phyloP scores from a whole-genome alignment of 2,329 filamentous ascomycete genomes.

The Fusarium tanahbumbuense region DNA sequence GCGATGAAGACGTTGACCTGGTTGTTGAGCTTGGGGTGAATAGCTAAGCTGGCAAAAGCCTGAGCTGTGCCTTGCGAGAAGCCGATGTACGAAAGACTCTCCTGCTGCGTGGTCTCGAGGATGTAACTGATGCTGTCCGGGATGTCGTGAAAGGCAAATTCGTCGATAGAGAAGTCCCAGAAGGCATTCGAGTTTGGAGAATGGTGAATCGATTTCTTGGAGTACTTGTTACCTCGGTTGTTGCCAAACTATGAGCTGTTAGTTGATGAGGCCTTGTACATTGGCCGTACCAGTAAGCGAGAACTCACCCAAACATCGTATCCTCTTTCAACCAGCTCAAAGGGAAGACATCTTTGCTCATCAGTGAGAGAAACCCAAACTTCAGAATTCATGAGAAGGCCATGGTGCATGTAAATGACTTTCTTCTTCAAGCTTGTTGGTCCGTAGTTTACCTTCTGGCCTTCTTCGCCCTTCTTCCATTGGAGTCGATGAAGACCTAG shows the following conservation, averaged over 20 bases:
- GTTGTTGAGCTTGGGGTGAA: constrained; percentile 90
- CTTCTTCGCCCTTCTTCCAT: constrained; percentile 84
- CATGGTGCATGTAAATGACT: constrained; percentile 94
- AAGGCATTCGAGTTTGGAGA: constrained; percentile 82
- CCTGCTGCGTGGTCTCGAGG: constrained; percentile 81
- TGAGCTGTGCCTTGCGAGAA: constrained; percentile 98
- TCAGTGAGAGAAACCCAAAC: constrained; percentile 97
- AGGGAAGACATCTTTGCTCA: constrained; percentile 85
- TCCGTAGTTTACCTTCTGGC: constrained; percentile 79
- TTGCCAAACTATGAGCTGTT: constrained; percentile 79
- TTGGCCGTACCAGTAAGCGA: not conserved
- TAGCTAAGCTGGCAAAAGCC: constrained; percentile 91
- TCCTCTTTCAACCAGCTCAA: constrained; percentile 87
- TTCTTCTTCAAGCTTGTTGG: constrained; percentile 78
- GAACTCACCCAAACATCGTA: constrained; percentile 91
- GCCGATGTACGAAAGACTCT: constrained; percentile 92
- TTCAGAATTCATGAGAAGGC: constrained; percentile 97
- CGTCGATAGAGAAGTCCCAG: constrained; percentile 98
- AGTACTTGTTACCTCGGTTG: constrained; percentile 99
- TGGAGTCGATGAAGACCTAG: constrained; percentile 89
- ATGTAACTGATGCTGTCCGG: constrained; percentile 95
- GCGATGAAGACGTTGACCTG: constrained; percentile 97
- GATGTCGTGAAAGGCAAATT: constrained; percentile 98
- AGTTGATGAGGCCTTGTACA: constrained; percentile 29
- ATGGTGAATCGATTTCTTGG: constrained; percentile 86